phyloP scores from a whole-genome alignment of 148 eudicot genomes.

The Amaranthus palmeri region DNA sequence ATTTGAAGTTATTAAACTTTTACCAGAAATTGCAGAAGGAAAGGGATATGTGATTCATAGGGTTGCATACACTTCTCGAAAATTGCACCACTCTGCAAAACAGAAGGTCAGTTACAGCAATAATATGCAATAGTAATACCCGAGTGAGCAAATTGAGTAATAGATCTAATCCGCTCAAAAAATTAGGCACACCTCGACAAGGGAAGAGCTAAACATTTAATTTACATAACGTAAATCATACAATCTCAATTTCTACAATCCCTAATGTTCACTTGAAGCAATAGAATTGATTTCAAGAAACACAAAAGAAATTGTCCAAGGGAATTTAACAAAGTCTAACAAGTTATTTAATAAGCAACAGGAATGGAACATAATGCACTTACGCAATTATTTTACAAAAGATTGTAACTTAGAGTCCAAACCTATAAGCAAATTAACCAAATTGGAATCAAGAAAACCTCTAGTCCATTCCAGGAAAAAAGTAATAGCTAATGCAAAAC shows the following conservation, averaged over 20 bases:
- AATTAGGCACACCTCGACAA: background rate
- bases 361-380: background rate
- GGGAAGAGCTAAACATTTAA: background rate
- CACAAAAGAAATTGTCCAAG: background rate
- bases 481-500: background rate
- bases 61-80: conserved; percentile 78
- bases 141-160: background rate
- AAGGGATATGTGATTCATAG: conserved; percentile 94
- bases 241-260: background rate
- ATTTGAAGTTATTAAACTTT: background rate
- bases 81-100: conserved; percentile 70
- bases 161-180: background rate
- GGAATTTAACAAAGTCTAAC: background rate
- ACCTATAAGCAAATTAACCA: background rate
- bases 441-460: background rate
- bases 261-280: background rate
- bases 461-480: background rate
- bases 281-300: background rate
- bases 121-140: background rate
- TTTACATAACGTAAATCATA: background rate
- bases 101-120: conserved; percentile 4
- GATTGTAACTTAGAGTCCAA: background rate
- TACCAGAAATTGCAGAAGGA: conserved; percentile 94
- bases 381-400: background rate
- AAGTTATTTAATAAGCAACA: background rate